Evolutionary conservation across 129 eudicot genomes (phyloP).

Genomic region (Deinandra increscens): DNA sequence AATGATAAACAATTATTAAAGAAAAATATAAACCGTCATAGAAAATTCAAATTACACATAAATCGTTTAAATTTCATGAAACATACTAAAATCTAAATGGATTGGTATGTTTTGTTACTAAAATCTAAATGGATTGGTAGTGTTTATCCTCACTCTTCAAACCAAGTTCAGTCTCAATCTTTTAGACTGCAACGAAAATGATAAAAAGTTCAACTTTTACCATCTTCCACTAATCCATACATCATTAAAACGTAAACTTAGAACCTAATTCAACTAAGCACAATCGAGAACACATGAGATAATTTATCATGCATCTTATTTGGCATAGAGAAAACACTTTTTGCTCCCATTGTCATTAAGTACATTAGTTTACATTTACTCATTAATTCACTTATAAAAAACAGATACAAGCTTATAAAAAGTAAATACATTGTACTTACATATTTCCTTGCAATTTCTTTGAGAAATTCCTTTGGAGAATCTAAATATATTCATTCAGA

Average conservation of each 20-base stretch:
- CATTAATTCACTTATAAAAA: conserved; percentile 12
- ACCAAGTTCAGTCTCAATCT: conserved; percentile 36
- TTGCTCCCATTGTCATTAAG: background rate
- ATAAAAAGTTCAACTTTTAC: background rate
- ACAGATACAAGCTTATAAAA: conserved; percentile 2
- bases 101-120: too few species aligned
- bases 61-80: too few species aligned
- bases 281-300: background rate
- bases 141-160: conserved; percentile 13
- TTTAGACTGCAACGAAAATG: conserved; percentile 24
- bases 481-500: conserved; percentile 51
- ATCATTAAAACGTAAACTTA: background rate
- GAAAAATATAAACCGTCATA: too few species aligned
- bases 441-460: conserved; percentile 48
- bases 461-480: conserved; percentile 55
- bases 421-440: conserved; percentile 42
- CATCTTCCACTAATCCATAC: background rate
- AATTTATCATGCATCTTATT: background rate
- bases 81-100: too few species aligned
- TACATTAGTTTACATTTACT: background rate
- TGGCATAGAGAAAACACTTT: background rate
- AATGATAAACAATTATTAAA: too few species aligned
- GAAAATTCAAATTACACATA: too few species aligned
- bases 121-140: too few species aligned
- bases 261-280: background rate